Evolutionary conservation across 2,329 filamentous ascomycete genomes (phyloP).

Genomic region (Calonectria montana): DNA sequence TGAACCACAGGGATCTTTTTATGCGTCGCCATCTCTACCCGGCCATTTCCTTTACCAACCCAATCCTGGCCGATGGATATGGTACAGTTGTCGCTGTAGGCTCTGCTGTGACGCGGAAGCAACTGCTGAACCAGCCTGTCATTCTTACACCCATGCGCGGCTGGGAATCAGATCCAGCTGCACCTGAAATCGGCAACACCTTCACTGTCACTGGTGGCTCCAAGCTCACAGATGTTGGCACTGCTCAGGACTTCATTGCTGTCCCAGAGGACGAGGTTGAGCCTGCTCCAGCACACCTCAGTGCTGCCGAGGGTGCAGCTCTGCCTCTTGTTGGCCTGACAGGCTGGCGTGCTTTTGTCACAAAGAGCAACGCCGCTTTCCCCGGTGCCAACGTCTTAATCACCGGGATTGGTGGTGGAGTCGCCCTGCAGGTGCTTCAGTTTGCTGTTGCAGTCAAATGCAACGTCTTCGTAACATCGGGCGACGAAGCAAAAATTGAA

Average conservation of each 20-base stretch:
- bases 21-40: constrained; percentile 94
- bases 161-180: constrained; percentile 78
- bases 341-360: constrained; percentile 86
- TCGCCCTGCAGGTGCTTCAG: constrained; percentile 83
- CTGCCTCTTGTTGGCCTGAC: constrained; percentile 88
- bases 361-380: constrained; percentile 75
- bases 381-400: constrained; percentile 81
- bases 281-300: constrained; percentile 78
- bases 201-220: constrained; percentile 79
- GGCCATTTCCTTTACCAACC: constrained; percentile 80
- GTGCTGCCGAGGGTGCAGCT: constrained; percentile 80
- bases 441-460: constrained; percentile 82
- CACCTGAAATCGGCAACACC: constrained; percentile 72
- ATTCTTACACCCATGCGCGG: constrained; percentile 82
- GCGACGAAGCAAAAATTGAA: constrained; percentile 79
- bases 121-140: constrained; percentile 73
- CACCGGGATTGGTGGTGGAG: constrained; percentile 93
- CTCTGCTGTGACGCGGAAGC: constrained; percentile 50
- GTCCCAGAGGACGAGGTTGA: constrained; percentile 81
- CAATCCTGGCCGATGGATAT: constrained; percentile 85
- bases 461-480: constrained; percentile 85
- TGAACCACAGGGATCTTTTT: constrained; percentile 97
- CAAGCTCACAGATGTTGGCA: constrained; percentile 70
- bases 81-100: constrained; percentile 78
- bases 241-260: constrained; percentile 77